Conservation (phyloP, 163 green algal species). For the Scenedesmus sp. region DNA sequence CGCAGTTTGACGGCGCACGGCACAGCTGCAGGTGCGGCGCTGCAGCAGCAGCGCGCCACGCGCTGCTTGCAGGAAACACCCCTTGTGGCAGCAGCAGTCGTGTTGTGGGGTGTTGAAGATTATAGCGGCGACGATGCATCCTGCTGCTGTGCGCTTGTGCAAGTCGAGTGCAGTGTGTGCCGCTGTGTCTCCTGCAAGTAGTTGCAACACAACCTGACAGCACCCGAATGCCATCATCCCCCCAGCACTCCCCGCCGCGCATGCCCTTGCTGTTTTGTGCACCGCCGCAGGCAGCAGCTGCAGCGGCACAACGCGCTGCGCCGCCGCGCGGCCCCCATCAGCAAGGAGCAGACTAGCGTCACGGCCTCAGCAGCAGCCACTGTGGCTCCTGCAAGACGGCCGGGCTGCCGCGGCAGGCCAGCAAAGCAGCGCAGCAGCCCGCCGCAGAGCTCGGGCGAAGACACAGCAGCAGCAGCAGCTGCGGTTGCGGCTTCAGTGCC, state of each 20-base stretch:
- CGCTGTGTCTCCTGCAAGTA: too few species aligned
- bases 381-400: background rate
- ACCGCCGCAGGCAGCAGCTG: background rate
- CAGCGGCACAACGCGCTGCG: conserved; percentile 30
- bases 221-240: too few species aligned
- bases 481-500: background rate
- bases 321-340: background rate
- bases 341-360: background rate
- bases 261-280: background rate
- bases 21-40: conserved; percentile 75
- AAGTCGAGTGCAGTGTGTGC: background rate
- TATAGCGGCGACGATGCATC: too few species aligned
- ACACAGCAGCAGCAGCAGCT: background rate
- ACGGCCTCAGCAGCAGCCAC: background rate
- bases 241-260: too few species aligned
- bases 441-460: background rate
- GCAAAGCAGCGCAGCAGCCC: background rate
- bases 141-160: too few species aligned
- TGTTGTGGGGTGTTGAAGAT: too few species aligned
- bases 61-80: too few species aligned
- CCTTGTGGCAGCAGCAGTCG: too few species aligned
- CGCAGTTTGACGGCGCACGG: conserved; percentile 73
- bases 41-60: conserved; percentile 72
- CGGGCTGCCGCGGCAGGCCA: background rate
- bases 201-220: too few species aligned